Evolutionary conservation across 331 rosid genomes (phyloP).

Genomic region (Stylosanthes scabra): DNA sequence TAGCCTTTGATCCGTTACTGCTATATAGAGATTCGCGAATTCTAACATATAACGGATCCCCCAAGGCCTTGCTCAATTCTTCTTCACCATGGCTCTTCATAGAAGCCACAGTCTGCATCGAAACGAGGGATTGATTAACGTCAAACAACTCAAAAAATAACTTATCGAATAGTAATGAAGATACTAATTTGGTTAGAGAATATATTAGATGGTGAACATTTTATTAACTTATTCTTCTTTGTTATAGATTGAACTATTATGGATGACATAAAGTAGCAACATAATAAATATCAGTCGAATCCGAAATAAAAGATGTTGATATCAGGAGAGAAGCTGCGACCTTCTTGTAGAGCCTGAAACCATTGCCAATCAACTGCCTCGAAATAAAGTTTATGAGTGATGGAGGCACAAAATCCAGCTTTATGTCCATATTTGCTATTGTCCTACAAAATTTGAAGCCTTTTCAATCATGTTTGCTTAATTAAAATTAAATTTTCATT

Average conservation of each 20-base stretch:
- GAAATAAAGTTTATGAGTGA: conserved; percentile 78
- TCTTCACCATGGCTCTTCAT: conserved; percentile 52
- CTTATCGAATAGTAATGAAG: not conserved
- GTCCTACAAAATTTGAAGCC: conserved; percentile 65
- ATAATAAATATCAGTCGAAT: not conserved
- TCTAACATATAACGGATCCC: conserved; percentile 59
- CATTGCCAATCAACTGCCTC: conserved; percentile 84
- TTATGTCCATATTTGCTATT: conserved; percentile 81
- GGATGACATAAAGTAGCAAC: conserved; percentile 19
- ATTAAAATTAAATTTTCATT: conserved; percentile 1
- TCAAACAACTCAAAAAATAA: conserved; percentile 25
- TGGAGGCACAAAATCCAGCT: conserved; percentile 82
- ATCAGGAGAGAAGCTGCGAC: conserved; percentile 45
- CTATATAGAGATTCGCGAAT: conserved; percentile 65
- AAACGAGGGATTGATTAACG: conserved; percentile 16
- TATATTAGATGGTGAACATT: not conserved
- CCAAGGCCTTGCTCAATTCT: conserved; percentile 67
- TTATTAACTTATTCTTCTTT: conserved; percentile 14
- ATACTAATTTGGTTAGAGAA: conserved; percentile 4
- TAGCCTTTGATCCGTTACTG: conserved; percentile 36
- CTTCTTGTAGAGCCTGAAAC: conserved; percentile 83
- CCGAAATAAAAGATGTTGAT: conserved; percentile 13
- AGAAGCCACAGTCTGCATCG: conserved; percentile 66
- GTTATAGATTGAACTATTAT: conserved; percentile 22
- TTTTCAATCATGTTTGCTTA: conserved; percentile 23